A percentile compares a stretch with the other conserved stretches of the same genome.
Evolutionary conservation across 2,329 filamentous ascomycete species (phyloP).

Genomic region (Sclerotinia spermophila): DNA sequence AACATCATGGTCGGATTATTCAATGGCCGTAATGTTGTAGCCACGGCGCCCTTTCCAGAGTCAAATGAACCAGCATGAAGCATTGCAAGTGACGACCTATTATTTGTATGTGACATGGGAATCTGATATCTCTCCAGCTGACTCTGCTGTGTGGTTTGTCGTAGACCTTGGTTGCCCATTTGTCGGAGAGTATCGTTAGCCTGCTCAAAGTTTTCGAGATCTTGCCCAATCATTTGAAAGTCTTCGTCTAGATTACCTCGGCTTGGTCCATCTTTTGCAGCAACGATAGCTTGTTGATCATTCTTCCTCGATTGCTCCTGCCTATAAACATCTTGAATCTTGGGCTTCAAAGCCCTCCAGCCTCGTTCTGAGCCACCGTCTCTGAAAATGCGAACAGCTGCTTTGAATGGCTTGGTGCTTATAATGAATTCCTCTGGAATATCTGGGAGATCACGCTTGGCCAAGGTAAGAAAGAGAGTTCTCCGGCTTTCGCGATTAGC

Average conservation of each 20-base stretch:
- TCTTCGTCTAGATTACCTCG: neutral
- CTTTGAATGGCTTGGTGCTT: slow-evolving; percentile 30
- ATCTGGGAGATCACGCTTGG: slow-evolving; percentile 31
- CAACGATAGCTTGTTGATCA: neutral
- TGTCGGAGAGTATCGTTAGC: neutral
- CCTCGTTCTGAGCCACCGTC: slow-evolving; percentile 35
- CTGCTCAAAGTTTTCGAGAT: neutral
- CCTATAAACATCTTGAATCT: slow-evolving; percentile 33
- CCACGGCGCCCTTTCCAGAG: neutral
- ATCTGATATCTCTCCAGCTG: neutral
- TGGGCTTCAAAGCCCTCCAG: slow-evolving; percentile 35
- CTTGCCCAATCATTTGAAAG: neutral
- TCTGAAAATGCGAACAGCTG: slow-evolving; percentile 34
- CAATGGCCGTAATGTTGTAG: neutral
- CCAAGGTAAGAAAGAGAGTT: slow-evolving; percentile 30
- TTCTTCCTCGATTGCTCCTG: slow-evolving; percentile 2
- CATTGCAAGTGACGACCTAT: slow-evolving; percentile 1
- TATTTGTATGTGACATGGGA: neutral
- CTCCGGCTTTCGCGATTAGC: slow-evolving; percentile 30
- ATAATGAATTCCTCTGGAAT: slow-evolving; percentile 31
- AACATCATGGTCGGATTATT: neutral
- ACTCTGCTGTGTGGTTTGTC: neutral
- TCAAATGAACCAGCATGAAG: neutral
- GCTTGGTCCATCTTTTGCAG: neutral
- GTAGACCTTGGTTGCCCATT: neutral